Conservation (phyloP, 208 protist species). For the Naegleria lovaniensis region DNA sequence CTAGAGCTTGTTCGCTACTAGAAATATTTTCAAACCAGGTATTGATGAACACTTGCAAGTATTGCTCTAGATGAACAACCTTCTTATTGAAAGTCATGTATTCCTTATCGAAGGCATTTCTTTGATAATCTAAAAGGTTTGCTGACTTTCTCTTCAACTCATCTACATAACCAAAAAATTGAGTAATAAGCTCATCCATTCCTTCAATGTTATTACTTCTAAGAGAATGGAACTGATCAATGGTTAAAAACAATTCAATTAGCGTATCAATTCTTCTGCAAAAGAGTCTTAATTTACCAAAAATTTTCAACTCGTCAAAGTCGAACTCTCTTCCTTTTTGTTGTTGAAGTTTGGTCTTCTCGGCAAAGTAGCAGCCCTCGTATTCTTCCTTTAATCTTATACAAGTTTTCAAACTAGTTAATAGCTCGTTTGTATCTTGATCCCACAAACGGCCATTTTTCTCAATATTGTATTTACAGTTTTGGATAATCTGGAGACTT, state of each 20-base stretch:
- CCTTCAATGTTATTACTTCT: slow-evolving; percentile 82
- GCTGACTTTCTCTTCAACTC: slow-evolving; percentile 74
- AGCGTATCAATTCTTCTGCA: slow-evolving; percentile 91
- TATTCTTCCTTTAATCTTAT: slow-evolving; percentile 83
- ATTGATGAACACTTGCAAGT: slow-evolving; percentile 88
- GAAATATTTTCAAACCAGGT: slow-evolving; percentile 88
- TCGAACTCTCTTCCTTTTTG: slow-evolving; percentile 62
- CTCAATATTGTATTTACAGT: slow-evolving; percentile 83
- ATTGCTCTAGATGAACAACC: slow-evolving; percentile 83
- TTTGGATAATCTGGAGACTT: slow-evolving; percentile 88
- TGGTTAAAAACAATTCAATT: slow-evolving; percentile 86
- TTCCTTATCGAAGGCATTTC: slow-evolving; percentile 87
- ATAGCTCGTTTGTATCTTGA: slow-evolving; percentile 67
- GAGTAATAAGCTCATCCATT: slow-evolving; percentile 79
- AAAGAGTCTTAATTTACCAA: slow-evolving; percentile 95
- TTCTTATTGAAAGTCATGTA: slow-evolving; percentile 88
- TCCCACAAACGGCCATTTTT: slow-evolving; percentile 83
- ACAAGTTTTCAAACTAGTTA: slow-evolving; percentile 70
- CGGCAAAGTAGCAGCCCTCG: slow-evolving; percentile 47
- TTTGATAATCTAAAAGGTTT: slow-evolving; percentile 86
- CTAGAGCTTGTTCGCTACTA: slow-evolving; percentile 79
- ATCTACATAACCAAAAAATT: slow-evolving; percentile 82
- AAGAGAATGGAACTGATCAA: slow-evolving; percentile 89
- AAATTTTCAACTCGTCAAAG: slow-evolving; percentile 88
- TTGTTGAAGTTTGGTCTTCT: slow-evolving; percentile 70